These are phyloP conservation scores for Hibiscus tridactylites DNA, from an alignment of 345 rosid genomes.

Conservation along the genomic window DNA sequence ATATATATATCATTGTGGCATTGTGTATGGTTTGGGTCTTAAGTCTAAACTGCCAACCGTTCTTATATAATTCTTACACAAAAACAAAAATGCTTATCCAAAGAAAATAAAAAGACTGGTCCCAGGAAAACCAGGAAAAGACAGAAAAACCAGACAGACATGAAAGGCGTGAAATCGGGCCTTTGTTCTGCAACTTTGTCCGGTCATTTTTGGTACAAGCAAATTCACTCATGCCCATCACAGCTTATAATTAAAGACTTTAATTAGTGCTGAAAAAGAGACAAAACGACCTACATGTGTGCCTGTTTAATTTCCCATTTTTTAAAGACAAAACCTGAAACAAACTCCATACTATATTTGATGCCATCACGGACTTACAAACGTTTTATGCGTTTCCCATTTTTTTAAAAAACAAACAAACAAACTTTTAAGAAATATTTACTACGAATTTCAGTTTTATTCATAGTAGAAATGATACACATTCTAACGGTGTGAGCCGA, in stretches of 20 bases:
- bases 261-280: neutral
- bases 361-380: neutral
- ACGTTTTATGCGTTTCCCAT: neutral
- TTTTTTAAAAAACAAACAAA: no score
- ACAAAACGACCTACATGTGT: neutral
- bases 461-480: no score
- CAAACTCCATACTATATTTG: neutral
- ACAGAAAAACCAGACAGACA: neutral
- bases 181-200: neutral
- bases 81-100: no score
- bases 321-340: neutral
- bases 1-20: no score
- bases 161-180: neutral
- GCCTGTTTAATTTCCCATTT: neutral
- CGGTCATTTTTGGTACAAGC: neutral
- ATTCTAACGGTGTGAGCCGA: no score
- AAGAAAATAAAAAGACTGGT: no score
- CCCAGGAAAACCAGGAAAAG: neutral
- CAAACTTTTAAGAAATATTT: no score
- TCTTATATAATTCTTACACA: no score
- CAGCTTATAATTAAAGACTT: neutral
- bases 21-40: no score
- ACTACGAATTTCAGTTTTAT: no score
- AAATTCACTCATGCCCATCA: neutral
- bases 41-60: no score